A percentile compares a stretch with the other conserved stretches of the same genome.
Conservation (phyloP, 208 protist species). For the Crithidia brevicula region DNA sequence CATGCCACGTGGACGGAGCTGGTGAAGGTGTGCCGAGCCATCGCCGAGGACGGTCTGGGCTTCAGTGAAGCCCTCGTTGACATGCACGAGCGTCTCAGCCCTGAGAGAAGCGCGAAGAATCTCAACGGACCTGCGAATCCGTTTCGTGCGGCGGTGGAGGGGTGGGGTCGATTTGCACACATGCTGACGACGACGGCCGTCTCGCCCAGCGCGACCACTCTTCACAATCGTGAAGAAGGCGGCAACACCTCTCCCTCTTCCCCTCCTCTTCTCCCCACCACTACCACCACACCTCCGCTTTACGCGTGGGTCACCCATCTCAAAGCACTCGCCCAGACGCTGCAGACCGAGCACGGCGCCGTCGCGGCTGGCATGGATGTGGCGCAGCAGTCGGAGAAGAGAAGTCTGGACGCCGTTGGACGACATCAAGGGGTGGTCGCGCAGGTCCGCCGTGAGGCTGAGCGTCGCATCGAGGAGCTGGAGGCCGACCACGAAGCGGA, state of each 20-base stretch:
- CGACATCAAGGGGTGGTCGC: neutral
- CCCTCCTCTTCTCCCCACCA: neutral
- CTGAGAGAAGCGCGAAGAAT: neutral
- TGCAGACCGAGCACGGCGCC: constrained; percentile 24
- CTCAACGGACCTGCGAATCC: neutral
- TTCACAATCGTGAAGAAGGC: too few relatives aligned
- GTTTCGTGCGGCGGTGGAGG: neutral
- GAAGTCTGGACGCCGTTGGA: neutral
- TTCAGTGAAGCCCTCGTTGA: constrained; percentile 13
- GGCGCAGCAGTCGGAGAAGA: neutral
- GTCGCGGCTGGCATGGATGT: constrained; percentile 15
- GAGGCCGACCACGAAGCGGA: constrained; percentile 42
- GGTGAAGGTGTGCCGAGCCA: neutral
- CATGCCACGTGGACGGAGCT: neutral
- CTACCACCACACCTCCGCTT: neutral
- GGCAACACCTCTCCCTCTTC: neutral
- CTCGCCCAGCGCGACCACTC: too few relatives aligned
- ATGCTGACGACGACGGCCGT: neutral
- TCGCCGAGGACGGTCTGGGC: constrained; percentile 14
- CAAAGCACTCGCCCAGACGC: neutral
- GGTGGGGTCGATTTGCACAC: constrained; percentile 6
- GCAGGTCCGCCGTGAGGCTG: constrained; percentile 19
- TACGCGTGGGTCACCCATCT: constrained; percentile 5
- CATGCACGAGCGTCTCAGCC: neutral
- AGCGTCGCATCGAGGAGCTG: constrained; percentile 36